Evolutionary conservation across 1,284 basidiomycete genomes (phyloP), one percentile per base, ranked within the genome.

Genomic region (Rhodotorula sp.): DNA sequence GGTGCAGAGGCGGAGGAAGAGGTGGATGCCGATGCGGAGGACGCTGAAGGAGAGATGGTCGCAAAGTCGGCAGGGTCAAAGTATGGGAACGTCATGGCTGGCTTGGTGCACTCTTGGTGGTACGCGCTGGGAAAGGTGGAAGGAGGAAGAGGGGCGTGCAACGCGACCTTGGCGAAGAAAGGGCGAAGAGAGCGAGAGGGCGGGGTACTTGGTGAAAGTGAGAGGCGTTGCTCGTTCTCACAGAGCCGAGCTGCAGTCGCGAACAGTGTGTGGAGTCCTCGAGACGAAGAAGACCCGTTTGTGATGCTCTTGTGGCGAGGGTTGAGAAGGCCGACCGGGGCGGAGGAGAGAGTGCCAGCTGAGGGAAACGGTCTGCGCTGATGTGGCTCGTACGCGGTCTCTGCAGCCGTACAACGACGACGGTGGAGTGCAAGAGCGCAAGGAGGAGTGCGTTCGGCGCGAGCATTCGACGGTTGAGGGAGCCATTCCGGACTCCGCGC

Each of bases 11-110:
- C 34, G 34, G 26, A 13, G n/a, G 16, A 18, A 8, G 13, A 34
- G 37, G 26, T 13, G 5, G 47, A 15, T 31, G 54, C 22, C 26
- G 47, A 53, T 34, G 28, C 37, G 46, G 22, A 28, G 24, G 47
- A 37, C 18, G 62, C 62, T n/a, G n/a, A n/a, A n/a, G 40, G 26
- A 30, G 59, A 37, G 2, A 52, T 16, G 13, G 59, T 20, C 31
- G 22, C 22, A 24, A 52, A 48, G 30, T 34, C 52, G 61, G 53
- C 61, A 5, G 52, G 52, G 61, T 62, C 52, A n/a, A 62, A 55
- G 26, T 44, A 57, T 24, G 37, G 55, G 44, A 22, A 28, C 9
- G 28, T 28, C 26, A 20, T 46, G 18, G 22, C 18, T 44, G n/a
- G 26, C 20, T 3, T 40, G 34, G 22, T 40, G 54, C 4, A 24